Base-by-base conservation (phyloP, 345 rosid species). In the Aethionema arabicum region DNA sequence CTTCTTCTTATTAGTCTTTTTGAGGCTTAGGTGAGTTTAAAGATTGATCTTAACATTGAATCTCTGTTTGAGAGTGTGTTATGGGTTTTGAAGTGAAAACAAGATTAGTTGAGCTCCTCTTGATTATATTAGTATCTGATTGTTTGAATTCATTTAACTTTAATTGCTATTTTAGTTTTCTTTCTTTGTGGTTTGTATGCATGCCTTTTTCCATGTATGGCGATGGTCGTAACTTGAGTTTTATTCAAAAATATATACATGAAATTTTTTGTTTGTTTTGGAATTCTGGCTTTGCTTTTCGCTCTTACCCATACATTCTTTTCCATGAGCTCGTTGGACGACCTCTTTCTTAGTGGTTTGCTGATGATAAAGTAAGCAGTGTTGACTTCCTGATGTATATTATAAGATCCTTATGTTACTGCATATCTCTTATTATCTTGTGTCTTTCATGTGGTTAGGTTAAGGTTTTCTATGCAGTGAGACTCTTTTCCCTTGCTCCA, bases 231-330 rank as follows among this genome's bases (percentile, higher is more conserved):
- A 44, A 29, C 42, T 38, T 53, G 30, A 42, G 29, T n/a, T 45
- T 21, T 39, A 9, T 55, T 7, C 35, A 47, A 41, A 62, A 16
- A 30, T 10, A 5, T 54, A 32, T 16, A 15, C 47, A 21, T 6
- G 35, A n/a, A n/a, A n/a, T n/a, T n/a, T 27, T 33, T 14, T 58
- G 12, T 67, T 42, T 56, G 11, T 59, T 15, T 65, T 74, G 76
- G 91, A 93, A 96, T 74, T 84, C 99, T 43, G 77, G 83, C 75
- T 93, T 84, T 70, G 99, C 99, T 13, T 95, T 90, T 12, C 81
- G 99, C 53, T 93, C 97, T 2, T 93, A 90, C 68, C 71, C 90
- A 31, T 93, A 93, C 74, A 70, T 93, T 59, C 53, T 79, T 62
- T 80, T 93, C 74, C 99, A 93, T 35, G 85, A 87, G 67, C 39